Evolutionary conservation across 352 stramenopile genomes (phyloP).

Genomic region (Globisporangium splendens): DNA sequence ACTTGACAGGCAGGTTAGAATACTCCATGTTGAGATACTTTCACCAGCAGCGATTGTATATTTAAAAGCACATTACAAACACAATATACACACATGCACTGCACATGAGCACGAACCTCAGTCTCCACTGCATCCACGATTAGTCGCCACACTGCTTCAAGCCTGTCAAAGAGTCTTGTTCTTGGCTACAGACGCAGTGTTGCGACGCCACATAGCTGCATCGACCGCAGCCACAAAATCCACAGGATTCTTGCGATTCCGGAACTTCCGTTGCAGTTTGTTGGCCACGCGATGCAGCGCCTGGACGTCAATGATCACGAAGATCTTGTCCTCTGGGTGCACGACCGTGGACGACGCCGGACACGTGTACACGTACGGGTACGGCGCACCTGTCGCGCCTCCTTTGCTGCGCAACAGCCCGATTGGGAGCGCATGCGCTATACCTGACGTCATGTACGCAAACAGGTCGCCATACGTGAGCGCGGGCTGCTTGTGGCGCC

Average conservation of each 20-base stretch:
- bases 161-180: neutral
- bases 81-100: neutral
- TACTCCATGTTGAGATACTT: too few species aligned
- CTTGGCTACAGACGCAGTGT: neutral
- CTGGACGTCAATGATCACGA: slow-evolving; percentile 75
- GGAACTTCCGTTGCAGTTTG: slow-evolving; percentile 75
- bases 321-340: slow-evolving; percentile 72
- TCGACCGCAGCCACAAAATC: slow-evolving; percentile 12
- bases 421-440: slow-evolving; percentile 73
- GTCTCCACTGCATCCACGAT: neutral
- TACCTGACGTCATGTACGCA: slow-evolving; percentile 65
- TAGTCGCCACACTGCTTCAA: neutral
- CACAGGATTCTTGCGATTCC: slow-evolving; percentile 21
- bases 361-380: slow-evolving; percentile 83
- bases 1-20: too few species aligned
- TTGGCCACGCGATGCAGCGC: slow-evolving; percentile 69
- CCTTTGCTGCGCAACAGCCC: slow-evolving; percentile 61
- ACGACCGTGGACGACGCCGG: slow-evolving; percentile 56
- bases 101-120: neutral
- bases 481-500: slow-evolving; percentile 24
- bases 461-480: slow-evolving; percentile 75
- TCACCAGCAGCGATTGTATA: too few species aligned
- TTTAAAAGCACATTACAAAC: too few species aligned
- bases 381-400: slow-evolving; percentile 40
- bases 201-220: slow-evolving; percentile 2